Base-by-base conservation (phyloP, 495 filamentous ascomycete genomes). In the Daldinia decipiens region DNA sequence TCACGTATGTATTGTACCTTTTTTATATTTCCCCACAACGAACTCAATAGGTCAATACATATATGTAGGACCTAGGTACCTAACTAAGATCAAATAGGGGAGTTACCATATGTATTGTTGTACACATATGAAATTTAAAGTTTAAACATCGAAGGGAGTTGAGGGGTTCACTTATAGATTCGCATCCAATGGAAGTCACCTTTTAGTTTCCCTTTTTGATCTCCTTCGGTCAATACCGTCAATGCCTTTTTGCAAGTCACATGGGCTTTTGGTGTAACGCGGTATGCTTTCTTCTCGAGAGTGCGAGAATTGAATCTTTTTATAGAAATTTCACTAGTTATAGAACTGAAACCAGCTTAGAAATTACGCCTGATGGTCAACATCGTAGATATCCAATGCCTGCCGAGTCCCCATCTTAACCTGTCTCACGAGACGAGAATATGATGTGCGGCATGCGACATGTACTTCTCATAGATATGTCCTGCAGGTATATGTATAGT, bases 61-160 rank as follows among this genome's bases (percentile, higher is more conserved):
- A n/a, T n/a, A n/a, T n/a, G n/a, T n/a, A n/a, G n/a, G n/a, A n/a
- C n/a, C n/a, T n/a, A 39, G 4, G n/a, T 47, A 70, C 31, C 8
- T 24, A 24, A 27, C 3, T 27, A 2, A 4, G 26, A 27, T 34
- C 36, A 70, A 69, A 53, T 64, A 59, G 53, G 54, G 50, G 57
- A 70, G 50, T 60, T 61, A 67, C 59, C 34, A 54, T 67, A 59
- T 59, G 54, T 67, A 59, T 59, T 55, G 59, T 67, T 67, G 58
- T 31, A 31, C 26, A 54, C 15, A 11, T 53, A 62, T 50, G 59
- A 45, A 59, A 19, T 24, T 36, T 36, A 36, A 11, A 59, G 43
- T 24, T 36, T 36, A 36, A 11, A 17, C 19, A 51, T 51, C 5
- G 8, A 26, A n/a, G 27, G 50, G 34, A 47, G 19, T 47, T 47